A percentile compares a stretch with the other conserved stretches of the same genome.
Evolutionary conservation across 2,329 filamentous ascomycete genomes (phyloP).

Genomic region (Coniella vitis): DNA sequence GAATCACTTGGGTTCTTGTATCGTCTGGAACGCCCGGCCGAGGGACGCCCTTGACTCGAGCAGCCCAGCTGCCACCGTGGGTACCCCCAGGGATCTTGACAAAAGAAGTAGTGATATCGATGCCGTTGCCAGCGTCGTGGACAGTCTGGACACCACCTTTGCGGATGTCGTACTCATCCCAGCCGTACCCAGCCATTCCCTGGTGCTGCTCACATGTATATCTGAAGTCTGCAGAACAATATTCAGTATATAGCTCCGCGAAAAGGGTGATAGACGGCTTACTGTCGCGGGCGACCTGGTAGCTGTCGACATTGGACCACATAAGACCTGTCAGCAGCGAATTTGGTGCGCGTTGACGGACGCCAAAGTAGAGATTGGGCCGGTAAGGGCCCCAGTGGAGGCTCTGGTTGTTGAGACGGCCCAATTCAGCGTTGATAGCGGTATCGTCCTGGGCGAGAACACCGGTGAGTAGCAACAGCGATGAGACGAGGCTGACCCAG

Average conservation of each 20-base stretch:
- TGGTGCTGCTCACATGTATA: slow-evolving; percentile 96
- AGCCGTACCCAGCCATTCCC: slow-evolving; percentile 90
- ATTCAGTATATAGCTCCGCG: slow-evolving; percentile 7
- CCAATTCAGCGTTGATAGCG: slow-evolving; percentile 42
- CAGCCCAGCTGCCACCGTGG: slow-evolving; percentile 88
- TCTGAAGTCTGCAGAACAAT: slow-evolving; percentile 58
- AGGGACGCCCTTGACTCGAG: slow-evolving; percentile 74
- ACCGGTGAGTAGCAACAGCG: slow-evolving; percentile 18
- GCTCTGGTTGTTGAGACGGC: slow-evolving; percentile 65
- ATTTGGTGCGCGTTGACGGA: slow-evolving; percentile 73
- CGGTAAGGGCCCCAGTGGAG: slow-evolving; percentile 95
- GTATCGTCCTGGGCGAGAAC: slow-evolving; percentile 24
- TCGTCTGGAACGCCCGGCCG: slow-evolving; percentile 60
- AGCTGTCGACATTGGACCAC: slow-evolving; percentile 83
- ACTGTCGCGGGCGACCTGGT: slow-evolving; percentile 69
- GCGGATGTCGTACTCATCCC: slow-evolving; percentile 93
- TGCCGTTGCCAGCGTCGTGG: slow-evolving; percentile 77
- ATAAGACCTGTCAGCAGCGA: slow-evolving; percentile 77
- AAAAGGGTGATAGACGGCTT: slow-evolving; percentile 27
- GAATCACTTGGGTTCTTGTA: slow-evolving; percentile 70
- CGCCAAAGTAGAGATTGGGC: slow-evolving; percentile 89
- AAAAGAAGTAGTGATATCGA: slow-evolving; percentile 90
- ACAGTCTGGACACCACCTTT: slow-evolving; percentile 84
- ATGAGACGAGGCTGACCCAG: slow-evolving; percentile 21
- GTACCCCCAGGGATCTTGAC: slow-evolving; percentile 83